Conservation (phyloP, 208 protist species). For the Crithidia bombi region DNA sequence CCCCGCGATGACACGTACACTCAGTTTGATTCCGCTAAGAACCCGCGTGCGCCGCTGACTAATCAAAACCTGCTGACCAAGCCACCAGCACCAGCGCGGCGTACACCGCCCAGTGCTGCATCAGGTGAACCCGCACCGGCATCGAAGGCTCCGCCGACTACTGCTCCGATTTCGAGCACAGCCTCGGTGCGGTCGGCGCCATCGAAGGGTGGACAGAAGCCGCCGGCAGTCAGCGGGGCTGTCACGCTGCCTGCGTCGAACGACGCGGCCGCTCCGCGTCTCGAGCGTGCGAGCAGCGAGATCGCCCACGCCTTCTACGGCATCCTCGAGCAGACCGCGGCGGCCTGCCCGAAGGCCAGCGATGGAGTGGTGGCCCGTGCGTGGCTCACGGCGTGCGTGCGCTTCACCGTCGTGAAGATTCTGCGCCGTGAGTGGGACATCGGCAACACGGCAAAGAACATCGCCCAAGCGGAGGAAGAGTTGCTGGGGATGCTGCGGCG, state of each 20-base stretch:
- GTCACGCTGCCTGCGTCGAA: not conserved
- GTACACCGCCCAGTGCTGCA: not conserved
- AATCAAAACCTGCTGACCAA: not conserved
- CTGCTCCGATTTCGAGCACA: not conserved
- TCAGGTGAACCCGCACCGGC: not conserved
- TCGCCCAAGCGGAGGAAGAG: conserved; percentile 25
- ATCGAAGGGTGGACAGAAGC: conserved; percentile 3
- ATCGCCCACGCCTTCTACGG: conserved; percentile 28
- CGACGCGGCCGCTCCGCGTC: not conserved
- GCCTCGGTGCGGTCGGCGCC: conserved; percentile 6
- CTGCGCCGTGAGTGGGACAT: conserved; percentile 34
- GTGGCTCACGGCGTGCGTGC: conserved; percentile 40
- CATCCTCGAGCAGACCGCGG: conserved; percentile 17
- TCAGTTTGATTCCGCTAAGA: not conserved
- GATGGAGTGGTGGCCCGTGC: conserved; percentile 25
- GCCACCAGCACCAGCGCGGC: not conserved
- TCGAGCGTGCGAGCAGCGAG: conserved; percentile 2
- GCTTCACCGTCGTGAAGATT: conserved; percentile 41
- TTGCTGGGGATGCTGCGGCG: conserved; percentile 21
- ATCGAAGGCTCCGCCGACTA: not conserved
- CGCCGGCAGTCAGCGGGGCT: not conserved
- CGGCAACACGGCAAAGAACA: conserved; percentile 11
- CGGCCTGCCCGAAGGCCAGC: not conserved
- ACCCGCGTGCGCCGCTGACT: not conserved
- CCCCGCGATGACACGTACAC: not conserved